These are phyloP conservation scores for Rosa rugosa DNA, from an alignment of 306 rosid species.

Conservation along the genomic window DNA sequence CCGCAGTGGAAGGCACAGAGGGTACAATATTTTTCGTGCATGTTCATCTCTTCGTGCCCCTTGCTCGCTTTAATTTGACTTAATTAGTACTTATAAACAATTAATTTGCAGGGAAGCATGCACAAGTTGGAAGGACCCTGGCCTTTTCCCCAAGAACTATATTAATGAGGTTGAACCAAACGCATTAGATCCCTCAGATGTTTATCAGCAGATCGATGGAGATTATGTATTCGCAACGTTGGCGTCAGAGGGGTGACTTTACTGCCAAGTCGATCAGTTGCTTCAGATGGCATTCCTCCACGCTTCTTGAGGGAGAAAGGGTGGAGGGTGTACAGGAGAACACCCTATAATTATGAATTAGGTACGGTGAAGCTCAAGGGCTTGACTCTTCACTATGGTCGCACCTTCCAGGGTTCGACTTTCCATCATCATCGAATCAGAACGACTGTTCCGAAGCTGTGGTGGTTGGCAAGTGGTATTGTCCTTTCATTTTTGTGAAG, in stretches of 20 bases:
- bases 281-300: constrained; percentile 53
- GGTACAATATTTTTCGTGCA: constrained; percentile 39
- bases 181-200: constrained; percentile 28
- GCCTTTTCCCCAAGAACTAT: too few species aligned
- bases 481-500: constrained; percentile 61
- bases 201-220: constrained; percentile 28
- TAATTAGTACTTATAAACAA: background rate
- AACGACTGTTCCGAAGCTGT: constrained; percentile 22
- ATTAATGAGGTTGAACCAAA: constrained; percentile 17
- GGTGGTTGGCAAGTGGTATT: constrained; percentile 71
- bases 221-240: too few species aligned
- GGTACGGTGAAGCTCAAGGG: constrained; percentile 57
- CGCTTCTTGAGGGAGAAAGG: constrained; percentile 36
- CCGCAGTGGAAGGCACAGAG: constrained; percentile 44
- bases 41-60: background rate
- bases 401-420: constrained; percentile 38
- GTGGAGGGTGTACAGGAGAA: constrained; percentile 40
- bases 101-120: constrained; percentile 29
- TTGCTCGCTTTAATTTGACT: background rate
- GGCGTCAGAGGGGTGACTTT: constrained; percentile 42
- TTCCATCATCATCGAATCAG: constrained; percentile 6
- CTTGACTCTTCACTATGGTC: constrained; percentile 37
- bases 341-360: constrained; percentile 29
- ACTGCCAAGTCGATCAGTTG: constrained; percentile 45
- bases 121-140: constrained; percentile 30